Conservation (phyloP, 495 filamentous ascomycete genomes). For the Collariella sp. region DNA sequence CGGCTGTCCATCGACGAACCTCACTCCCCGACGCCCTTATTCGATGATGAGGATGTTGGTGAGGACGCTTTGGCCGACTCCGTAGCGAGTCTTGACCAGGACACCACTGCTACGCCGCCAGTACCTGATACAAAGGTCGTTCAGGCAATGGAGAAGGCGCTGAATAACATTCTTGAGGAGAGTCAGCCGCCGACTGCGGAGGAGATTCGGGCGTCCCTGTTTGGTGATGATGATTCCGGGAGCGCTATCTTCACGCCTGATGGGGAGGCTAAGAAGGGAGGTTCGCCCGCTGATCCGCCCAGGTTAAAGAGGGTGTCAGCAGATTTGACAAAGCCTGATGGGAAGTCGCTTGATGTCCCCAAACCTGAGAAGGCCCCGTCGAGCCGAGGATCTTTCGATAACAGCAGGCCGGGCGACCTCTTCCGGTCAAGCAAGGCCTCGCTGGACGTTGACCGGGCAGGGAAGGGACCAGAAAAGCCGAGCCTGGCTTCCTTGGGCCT, state of each 20-base stretch:
- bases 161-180: slow-evolving; percentile 91
- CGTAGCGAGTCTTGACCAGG: slow-evolving; percentile 45
- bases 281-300: slow-evolving; percentile 5
- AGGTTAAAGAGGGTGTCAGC: slow-evolving; percentile 44
- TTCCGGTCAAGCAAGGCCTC: slow-evolving; percentile 42
- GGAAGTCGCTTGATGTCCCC: neutral
- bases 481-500: slow-evolving; percentile 87
- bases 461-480: slow-evolving; percentile 57
- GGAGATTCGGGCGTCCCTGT: slow-evolving; percentile 50
- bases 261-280: slow-evolving; percentile 30
- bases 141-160: slow-evolving; percentile 84
- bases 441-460: slow-evolving; percentile 41
- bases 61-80: slow-evolving; percentile 46
- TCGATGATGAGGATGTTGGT: slow-evolving; percentile 48
- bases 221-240: slow-evolving; percentile 40
- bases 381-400: slow-evolving; percentile 50
- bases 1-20: slow-evolving; percentile 42
- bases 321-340: slow-evolving; percentile 33
- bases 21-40: slow-evolving; percentile 34
- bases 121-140: slow-evolving; percentile 56
- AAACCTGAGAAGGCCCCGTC: slow-evolving; percentile 14
- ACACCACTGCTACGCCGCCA: slow-evolving; percentile 21
- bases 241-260: slow-evolving; percentile 41
- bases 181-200: slow-evolving; percentile 50
- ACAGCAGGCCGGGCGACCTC: slow-evolving; percentile 2